Conservation (phyloP, 176 grass and related monocot species). For the Musa troglodytarum region DNA sequence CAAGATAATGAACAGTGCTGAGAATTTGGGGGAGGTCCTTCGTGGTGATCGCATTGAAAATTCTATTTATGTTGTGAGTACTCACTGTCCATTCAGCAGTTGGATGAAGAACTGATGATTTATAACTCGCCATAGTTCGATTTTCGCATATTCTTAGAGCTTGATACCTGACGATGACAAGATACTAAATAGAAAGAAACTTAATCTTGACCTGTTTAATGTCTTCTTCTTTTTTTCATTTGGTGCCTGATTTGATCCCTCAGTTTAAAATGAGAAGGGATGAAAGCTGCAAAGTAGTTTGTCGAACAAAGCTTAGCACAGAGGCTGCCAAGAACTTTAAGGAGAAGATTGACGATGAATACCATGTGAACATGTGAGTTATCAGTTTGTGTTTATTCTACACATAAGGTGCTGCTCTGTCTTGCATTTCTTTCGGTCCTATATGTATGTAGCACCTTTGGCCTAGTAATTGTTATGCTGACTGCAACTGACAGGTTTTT, state of each 20-base stretch:
- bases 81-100: neutral
- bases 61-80: conserved; percentile 53
- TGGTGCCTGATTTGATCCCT: conserved; percentile 9
- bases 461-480: neutral
- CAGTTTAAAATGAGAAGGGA: conserved; percentile 74
- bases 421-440: neutral
- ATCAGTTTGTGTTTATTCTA: neutral
- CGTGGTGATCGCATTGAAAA: conserved; percentile 78
- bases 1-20: conserved; percentile 59
- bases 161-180: too few species aligned
- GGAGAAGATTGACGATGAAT: conserved; percentile 80
- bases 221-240: neutral
- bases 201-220: neutral
- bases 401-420: neutral
- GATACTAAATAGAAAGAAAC: neutral
- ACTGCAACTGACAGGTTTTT: neutral
- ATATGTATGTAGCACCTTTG: neutral
- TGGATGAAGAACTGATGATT: neutral
- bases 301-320: conserved; percentile 38
- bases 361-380: conserved; percentile 69
- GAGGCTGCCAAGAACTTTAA: conserved; percentile 69
- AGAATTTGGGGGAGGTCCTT: conserved; percentile 75
- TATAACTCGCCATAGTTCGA: neutral
- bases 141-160: neutral
- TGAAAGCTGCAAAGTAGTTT: conserved; percentile 59